Evolutionary conservation across 2,329 filamentous ascomycete genomes (phyloP), one percentile per base, ranked within the genome.

Genomic region (Cladophialophora bantiana): DNA sequence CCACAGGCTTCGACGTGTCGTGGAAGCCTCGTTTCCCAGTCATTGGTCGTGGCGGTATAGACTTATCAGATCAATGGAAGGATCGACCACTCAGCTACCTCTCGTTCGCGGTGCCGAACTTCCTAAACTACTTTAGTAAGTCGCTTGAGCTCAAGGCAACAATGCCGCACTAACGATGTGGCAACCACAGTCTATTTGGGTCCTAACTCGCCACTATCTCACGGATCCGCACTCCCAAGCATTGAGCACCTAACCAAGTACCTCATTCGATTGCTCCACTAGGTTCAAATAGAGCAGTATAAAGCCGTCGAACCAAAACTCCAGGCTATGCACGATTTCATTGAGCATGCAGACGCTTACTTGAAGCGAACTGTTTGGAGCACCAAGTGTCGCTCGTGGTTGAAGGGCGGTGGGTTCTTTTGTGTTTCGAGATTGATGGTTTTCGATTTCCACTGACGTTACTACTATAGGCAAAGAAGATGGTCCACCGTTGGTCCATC

Each of bases 401-500:
- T 36, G 7, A 36, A 36, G 35, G 10, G 10, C 35, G 35, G 35
- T 26, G 26, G 26, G 26, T 26, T 26, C 26, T 26, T 26, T 26
- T 26, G 26, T 3, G 26, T 26, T 26, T 26, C 3, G 26, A 26
- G 26, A 26, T 26, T 26, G 26, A 26, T 26, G 2, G 3, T 26
- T 26, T 26, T 26, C 3, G 26, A 26, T 26, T 26, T 26, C 26
- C 2, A 26, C 26, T 26, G 26, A 26, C 26, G 26, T 26, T 2
- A 26, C 3, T 26, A 26, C 26, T 26, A 26, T 3, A 26, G 79
- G 80, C 65, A 76, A 78, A 20, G 81, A 78, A 1, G 80, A 79
- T 10, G 79, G 82, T 36, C 75, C 73, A 73, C 79, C 82, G 1
- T 74, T 85, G 1, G 54, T 6, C 4, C 85, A 80, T 78, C 83